Conservation (phyloP, 202 grass and related monocot species). For the Sporobolus alterniflorus region DNA sequence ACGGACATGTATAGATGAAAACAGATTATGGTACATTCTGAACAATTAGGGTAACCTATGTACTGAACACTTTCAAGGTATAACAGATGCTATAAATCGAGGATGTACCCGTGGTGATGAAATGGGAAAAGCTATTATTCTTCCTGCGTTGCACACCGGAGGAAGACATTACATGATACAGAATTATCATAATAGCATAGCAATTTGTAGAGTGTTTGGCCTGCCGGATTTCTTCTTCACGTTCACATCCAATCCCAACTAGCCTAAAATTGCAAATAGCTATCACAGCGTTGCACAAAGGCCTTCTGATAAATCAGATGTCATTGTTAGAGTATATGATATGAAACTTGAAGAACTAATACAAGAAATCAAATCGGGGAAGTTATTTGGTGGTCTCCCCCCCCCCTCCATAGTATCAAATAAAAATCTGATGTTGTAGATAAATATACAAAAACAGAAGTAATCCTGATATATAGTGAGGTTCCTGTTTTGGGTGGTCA, state of each 20-base stretch:
- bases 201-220: not conserved
- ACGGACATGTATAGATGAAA: too few relatives aligned
- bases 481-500: too few relatives aligned
- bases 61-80: too few relatives aligned
- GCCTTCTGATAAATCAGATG: not conserved
- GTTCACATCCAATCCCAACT: not conserved
- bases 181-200: not conserved
- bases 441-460: too few relatives aligned
- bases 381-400: too few relatives aligned
- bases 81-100: too few relatives aligned
- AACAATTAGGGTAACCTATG: too few relatives aligned
- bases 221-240: not conserved
- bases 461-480: too few relatives aligned
- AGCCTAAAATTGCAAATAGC: not conserved
- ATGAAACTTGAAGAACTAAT: not conserved
- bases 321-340: not conserved
- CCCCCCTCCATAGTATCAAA: too few relatives aligned
- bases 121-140: not conserved
- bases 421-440: too few relatives aligned
- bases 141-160: not conserved
- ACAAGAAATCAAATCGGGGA: not conserved
- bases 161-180: not conserved
- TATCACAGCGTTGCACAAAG: too few relatives aligned
- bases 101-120: not conserved
- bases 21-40: too few relatives aligned